These are phyloP conservation scores for Artemisia tridentata DNA, from an alignment of 129 eudicot species.

Conservation along the genomic window DNA sequence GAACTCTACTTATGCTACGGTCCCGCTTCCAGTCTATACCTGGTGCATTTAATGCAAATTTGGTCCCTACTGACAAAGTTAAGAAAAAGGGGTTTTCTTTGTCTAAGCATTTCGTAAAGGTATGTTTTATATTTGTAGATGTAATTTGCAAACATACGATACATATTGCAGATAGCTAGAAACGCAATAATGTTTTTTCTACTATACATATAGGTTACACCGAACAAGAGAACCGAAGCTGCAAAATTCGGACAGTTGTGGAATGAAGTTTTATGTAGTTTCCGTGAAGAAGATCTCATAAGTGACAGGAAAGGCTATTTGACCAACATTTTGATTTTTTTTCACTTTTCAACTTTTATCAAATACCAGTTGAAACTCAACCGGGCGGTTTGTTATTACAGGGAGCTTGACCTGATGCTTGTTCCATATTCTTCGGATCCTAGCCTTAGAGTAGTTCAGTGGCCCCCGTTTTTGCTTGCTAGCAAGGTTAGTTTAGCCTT, in stretches of 20 bases:
- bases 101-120: slow-evolving; percentile 73
- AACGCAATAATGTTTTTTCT: slow-evolving; percentile 6
- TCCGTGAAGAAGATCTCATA: slow-evolving; percentile 95
- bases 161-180: neutral
- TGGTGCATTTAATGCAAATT: slow-evolving; percentile 83
- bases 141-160: neutral
- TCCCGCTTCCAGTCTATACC: slow-evolving; percentile 90
- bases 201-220: slow-evolving; percentile 48
- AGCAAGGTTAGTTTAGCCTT: slow-evolving; percentile 66
- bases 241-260: slow-evolving; percentile 93
- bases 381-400: slow-evolving; percentile 34
- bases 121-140: slow-evolving; percentile 18
- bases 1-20: slow-evolving; percentile 89
- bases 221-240: slow-evolving; percentile 91
- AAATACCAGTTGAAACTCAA: slow-evolving; percentile 13
- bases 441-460: slow-evolving; percentile 75
- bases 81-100: slow-evolving; percentile 69
- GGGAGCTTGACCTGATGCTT: slow-evolving; percentile 97
- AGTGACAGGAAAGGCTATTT: slow-evolving; percentile 79
- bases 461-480: slow-evolving; percentile 99
- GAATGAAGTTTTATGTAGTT: slow-evolving; percentile 87
- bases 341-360: neutral
- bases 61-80: slow-evolving; percentile 75
- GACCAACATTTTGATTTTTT: slow-evolving; percentile 9
- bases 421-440: slow-evolving; percentile 97